Evolutionary conservation across 306 rosid genomes (phyloP), one percentile per base, ranked within the genome.

Genomic region (Comarum palustre): DNA sequence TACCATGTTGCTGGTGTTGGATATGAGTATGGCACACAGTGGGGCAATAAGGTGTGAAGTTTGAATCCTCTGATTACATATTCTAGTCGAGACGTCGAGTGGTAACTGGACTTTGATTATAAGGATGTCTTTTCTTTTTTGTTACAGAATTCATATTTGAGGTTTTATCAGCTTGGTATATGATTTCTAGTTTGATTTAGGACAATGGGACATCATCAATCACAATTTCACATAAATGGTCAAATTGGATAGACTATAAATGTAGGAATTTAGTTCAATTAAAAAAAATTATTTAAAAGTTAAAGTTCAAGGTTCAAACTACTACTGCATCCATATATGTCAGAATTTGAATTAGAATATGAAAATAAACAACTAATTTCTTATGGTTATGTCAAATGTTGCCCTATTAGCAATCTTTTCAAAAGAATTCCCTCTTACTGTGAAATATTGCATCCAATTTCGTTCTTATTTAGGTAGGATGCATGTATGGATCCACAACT

Each of bases 31-130:
- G 80, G 77, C 63, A 86, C 90, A n/a, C 48, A 27, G 2, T 92
- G 97, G 97, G 96, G 96, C 2, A 50, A 22, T 47, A 16, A 84
- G 93, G 96, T 89, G 19, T 41, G 71, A 4, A 9, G 38, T 55
- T 58, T 25, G 19, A 58, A 58, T 27, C 19, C 36, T 25, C 8
- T 57, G 17, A 57, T 25, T 55, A 22, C 24, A 55, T 58, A 12
- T 58, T 27, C 36, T 12, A 2, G 27, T 27, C 27, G 10, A 51
- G 52, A 4, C 0, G 27, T 27, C 27, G 10, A 51, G 52, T 52
- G 59, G 27, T 8, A 52, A 34, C 25, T 22, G 17, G 3, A 22
- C 3, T 57, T 24, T 25, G 34, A 22, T 52, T 24, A 16, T 16
- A 4, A 16, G 8, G 22, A 17, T 50, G 22, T 50, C 6, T 13